Evolutionary conservation across 2,329 filamentous ascomycete genomes (phyloP), one percentile per base, ranked within the genome.

Genomic region (Aureobasidium pullulans): DNA sequence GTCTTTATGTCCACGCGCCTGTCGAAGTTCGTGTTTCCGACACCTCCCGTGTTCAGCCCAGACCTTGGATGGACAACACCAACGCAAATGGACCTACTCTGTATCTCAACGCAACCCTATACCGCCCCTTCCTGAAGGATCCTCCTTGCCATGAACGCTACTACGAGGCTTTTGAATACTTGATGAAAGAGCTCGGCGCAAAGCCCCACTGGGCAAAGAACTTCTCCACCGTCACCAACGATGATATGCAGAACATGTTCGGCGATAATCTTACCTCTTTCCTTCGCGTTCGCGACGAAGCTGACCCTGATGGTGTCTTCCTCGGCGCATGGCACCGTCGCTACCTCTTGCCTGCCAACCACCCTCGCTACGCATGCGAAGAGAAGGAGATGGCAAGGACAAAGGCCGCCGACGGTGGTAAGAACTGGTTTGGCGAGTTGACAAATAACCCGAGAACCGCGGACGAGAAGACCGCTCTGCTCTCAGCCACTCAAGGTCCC

Each of bases 151-250:
- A 79, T 57, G 79, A 81, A 57, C 82, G 88, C 48, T 96, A 96
- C 77, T 96, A 96, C 72, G 81, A 92, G 73, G 91, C 87, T 1
- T 96, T 96, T 64, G 91, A 96, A 73, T 93, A 87, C 79, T 78
- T 96, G 47, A 96, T 96, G 91, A 85, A 84, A 61, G 88, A 95
- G 46, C 77, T 95, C 66, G 89, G 87, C 56, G 91, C 87, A 8
- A 83, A 83, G 47, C 91, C 91, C 16, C 91, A 96, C 73, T 96
- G 91, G 89, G 91, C 91, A 7, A 96, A 96, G 80, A 96, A 96
- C 71, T 96, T 95, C 72, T 77, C 79, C 48, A 79, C 81, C 8
- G 79, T 81, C 4, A 75, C 78, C 5, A 79, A 81, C 10, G 67
- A 76, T 0, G 84, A 89, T 32, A 79, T 96, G 44, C 46, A 59